Evolutionary conservation across 257 asterid genomes (phyloP).

Genomic region (Solanum stenotomum): DNA sequence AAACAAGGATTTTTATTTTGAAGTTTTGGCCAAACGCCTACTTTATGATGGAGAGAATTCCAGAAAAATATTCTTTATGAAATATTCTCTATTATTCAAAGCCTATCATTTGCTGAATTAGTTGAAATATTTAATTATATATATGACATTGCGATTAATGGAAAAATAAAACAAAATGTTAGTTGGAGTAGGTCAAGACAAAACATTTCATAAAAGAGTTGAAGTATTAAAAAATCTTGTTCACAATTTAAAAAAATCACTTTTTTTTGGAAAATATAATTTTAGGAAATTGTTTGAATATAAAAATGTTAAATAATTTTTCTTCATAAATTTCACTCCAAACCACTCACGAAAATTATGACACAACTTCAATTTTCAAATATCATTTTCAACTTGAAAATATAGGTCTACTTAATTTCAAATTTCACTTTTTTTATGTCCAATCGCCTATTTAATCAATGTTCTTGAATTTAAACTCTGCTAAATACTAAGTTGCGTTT

Average conservation of each 20-base stretch:
- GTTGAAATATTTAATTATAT: neutral
- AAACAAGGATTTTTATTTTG: neutral
- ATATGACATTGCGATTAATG: neutral
- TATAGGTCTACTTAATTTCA: neutral
- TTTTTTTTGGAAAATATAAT: neutral
- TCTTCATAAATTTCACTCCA: neutral
- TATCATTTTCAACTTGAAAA: too few relatives aligned
- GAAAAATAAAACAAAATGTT: neutral
- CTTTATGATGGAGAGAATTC: neutral
- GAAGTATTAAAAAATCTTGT: neutral
- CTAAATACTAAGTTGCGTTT: neutral
- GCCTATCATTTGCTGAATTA: neutral
- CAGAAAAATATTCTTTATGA: neutral
- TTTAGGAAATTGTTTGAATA: neutral
- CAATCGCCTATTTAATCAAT: neutral
- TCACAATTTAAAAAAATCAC: neutral
- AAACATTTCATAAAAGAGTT: neutral
- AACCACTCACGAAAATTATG: too few relatives aligned
- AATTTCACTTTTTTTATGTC: neutral
- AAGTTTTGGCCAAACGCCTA: neutral
- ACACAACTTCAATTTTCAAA: too few relatives aligned
- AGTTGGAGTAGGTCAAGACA: neutral
- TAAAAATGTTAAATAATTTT: too few relatives aligned
- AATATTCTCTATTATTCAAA: neutral
- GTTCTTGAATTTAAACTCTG: neutral